These are phyloP conservation scores for Rhodotorula sp. DNA, from an alignment of 1,284 basidiomycete genomes.

Conservation along the genomic window DNA sequence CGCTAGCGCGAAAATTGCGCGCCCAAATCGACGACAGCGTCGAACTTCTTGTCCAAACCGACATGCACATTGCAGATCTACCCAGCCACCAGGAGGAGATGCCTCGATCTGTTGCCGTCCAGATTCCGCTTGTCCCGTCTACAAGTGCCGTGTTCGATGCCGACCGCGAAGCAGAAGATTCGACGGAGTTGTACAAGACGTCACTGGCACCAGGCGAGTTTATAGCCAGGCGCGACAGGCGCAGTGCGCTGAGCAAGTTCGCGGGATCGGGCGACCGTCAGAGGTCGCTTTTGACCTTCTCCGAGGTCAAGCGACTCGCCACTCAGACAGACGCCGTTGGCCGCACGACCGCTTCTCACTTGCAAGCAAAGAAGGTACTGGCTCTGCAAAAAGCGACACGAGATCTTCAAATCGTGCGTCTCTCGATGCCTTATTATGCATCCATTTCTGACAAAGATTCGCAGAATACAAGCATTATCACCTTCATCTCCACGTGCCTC, in stretches of 20 bases:
- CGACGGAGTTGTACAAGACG: background rate
- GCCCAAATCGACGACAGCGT: background rate
- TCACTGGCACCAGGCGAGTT: background rate
- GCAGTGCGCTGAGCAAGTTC: background rate
- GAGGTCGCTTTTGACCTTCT: background rate
- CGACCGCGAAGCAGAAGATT: too few species aligned
- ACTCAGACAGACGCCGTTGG: too few species aligned
- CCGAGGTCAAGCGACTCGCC: background rate
- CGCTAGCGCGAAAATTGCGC: background rate
- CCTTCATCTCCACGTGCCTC: background rate
- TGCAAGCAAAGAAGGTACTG: slow-evolving; percentile 1
- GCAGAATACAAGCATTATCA: background rate
- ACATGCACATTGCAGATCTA: too few species aligned
- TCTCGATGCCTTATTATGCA: too few species aligned
- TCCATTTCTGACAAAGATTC: too few species aligned
- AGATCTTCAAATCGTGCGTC: background rate
- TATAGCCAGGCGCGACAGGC: background rate
- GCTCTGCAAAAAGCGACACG: slow-evolving; percentile 9
- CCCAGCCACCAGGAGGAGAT: too few species aligned
- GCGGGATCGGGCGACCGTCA: too few species aligned
- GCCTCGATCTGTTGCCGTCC: background rate
- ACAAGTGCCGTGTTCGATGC: too few species aligned
- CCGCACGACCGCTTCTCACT: background rate
- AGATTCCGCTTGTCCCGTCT: background rate
- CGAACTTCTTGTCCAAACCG: too few species aligned